Evolutionary conservation across 352 stramenopile genomes (phyloP), one percentile per base, ranked within the genome.

Genomic region (Globisporangium okanoganense): DNA sequence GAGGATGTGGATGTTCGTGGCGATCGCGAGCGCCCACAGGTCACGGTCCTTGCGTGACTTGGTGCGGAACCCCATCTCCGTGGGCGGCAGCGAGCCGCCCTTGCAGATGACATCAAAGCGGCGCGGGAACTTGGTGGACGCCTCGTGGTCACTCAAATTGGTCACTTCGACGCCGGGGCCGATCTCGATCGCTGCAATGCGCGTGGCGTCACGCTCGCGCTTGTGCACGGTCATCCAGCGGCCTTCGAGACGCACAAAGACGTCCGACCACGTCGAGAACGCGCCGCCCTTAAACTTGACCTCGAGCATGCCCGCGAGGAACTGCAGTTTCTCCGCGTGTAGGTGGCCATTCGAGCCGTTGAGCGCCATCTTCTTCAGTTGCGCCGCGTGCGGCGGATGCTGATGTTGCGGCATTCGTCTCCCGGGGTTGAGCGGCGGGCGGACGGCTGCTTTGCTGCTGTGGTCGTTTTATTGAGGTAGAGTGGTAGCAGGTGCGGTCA

Each of bases 31-130:
- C 22, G 87, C 82, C 85, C 85, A 94, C 44, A 82, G 59, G 44
- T 94, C 85, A 43, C 82, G 72, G 61, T 94, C 85, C 47, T 91
- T 88, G 33, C 82, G 78, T 33, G 82, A 89, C 56, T 87, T 88
- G 54, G 79, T 85, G 27, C 85, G 80, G 65, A 93, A 92, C 27
- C 77, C 87, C 40, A 85, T 72, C 58, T 95, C 85, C 25, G 82
- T 90, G 22, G 75, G 64, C 31, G 80, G 72, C 31, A 95, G 67
- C 44, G 87, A 43, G 0, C 85, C 85, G n/a, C 85, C 83, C 22
- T 74, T 79, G 75, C 85, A 95, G 2, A 61, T 69, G 8, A 95
- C 16, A 58, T 93, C 83, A 41, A 95, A 91, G 18, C 82, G 82
- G 22, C 85, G 69, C 3, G 82, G 79, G 61, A 91, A 93, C 65